phyloP scores from a whole-genome alignment of 768 basidiomycete species.

The Suillus luteus region DNA sequence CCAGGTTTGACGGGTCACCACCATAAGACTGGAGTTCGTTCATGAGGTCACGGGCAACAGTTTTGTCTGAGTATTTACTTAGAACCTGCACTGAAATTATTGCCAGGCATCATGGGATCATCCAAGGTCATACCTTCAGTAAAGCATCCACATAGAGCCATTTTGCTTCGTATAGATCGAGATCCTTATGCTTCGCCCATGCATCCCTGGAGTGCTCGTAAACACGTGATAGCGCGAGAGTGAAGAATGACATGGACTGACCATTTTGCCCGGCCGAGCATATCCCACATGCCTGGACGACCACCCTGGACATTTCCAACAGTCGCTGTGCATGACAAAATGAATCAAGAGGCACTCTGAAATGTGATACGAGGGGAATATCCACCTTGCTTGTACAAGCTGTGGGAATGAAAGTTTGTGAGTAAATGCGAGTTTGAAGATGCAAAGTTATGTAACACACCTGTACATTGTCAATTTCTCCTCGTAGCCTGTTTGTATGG shows the following conservation, averaged over 20 bases:
- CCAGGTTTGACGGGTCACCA: conserved; percentile 64
- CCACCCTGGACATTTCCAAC: conserved; percentile 81
- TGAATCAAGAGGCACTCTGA: conserved; percentile 9
- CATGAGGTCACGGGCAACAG: conserved; percentile 71
- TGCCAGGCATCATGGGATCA: conserved; percentile 1
- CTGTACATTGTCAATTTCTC: conserved; percentile 95
- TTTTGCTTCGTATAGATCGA: conserved; percentile 80
- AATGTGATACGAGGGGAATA: conserved; percentile 5
- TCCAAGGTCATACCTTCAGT: conserved; percentile 57
- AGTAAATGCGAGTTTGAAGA: not conserved
- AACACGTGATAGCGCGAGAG: conserved; percentile 24
- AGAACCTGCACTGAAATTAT: conserved; percentile 54
- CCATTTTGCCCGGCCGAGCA: conserved; percentile 95
- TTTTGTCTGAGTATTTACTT: conserved; percentile 82
- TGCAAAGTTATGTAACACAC: conserved; percentile 37
- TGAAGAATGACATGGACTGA: conserved; percentile 33
- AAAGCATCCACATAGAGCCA: conserved; percentile 88
- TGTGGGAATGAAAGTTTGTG: conserved; percentile 32
- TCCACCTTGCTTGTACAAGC: conserved; percentile 91
- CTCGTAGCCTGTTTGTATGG: conserved; percentile 94
- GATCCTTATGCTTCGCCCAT: conserved; percentile 91
- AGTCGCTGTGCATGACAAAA: conserved; percentile 59
- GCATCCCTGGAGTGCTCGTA: conserved; percentile 66
- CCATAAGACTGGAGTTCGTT: conserved; percentile 77
- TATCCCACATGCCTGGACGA: conserved; percentile 86